phyloP scores from a whole-genome alignment of 2,329 filamentous ascomycete genomes.

The Aspergillus pseudoviridinutans region DNA sequence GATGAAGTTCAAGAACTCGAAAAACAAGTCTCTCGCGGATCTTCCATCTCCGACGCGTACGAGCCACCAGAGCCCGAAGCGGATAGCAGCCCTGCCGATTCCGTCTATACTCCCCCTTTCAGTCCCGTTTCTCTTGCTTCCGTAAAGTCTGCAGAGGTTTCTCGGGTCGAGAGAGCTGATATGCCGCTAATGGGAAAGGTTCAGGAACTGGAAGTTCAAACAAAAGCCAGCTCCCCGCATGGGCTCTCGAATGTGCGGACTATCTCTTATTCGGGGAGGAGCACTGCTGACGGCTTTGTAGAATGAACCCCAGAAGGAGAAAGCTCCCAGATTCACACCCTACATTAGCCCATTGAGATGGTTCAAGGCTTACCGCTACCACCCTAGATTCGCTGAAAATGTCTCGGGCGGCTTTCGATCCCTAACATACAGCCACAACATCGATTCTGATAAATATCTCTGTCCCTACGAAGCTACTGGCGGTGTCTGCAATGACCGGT shows the following conservation, averaged over 20 bases:
- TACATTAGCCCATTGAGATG: slow-evolving; percentile 79
- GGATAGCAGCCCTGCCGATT: slow-evolving; percentile 22
- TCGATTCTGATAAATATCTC: slow-evolving; percentile 68
- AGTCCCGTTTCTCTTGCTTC: slow-evolving; percentile 37
- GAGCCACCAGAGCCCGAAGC: slow-evolving; percentile 50
- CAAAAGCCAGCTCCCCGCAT: slow-evolving; percentile 14
- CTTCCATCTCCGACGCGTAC: slow-evolving; percentile 49
- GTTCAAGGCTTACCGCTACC: slow-evolving; percentile 88
- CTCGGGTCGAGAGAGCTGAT: slow-evolving; percentile 18
- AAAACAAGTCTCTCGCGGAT: slow-evolving; percentile 22
- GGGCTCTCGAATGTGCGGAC: slow-evolving; percentile 32
- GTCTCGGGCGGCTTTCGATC: slow-evolving; percentile 78
- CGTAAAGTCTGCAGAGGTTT: slow-evolving; percentile 21
- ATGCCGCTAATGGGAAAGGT: slow-evolving; percentile 29
- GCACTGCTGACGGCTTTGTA: slow-evolving; percentile 27
- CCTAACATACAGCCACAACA: slow-evolving; percentile 88
- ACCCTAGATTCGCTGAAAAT: slow-evolving; percentile 67
- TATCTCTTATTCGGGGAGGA: slow-evolving; percentile 12
- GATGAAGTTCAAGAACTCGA: slow-evolving; percentile 9
- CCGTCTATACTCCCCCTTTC: slow-evolving; percentile 40
- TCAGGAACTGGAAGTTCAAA: slow-evolving; percentile 24
- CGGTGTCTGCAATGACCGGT: slow-evolving; percentile 67
- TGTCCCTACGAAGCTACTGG: slow-evolving; percentile 73
- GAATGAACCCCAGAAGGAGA: slow-evolving; percentile 19
- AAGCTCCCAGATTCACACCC: slow-evolving; percentile 48